Percentiles rank a stretch among this genome's conserved stretches.
Conservation (phyloP, 2,329 filamentous ascomycete genomes). For the Cladosporium oxysporum region DNA sequence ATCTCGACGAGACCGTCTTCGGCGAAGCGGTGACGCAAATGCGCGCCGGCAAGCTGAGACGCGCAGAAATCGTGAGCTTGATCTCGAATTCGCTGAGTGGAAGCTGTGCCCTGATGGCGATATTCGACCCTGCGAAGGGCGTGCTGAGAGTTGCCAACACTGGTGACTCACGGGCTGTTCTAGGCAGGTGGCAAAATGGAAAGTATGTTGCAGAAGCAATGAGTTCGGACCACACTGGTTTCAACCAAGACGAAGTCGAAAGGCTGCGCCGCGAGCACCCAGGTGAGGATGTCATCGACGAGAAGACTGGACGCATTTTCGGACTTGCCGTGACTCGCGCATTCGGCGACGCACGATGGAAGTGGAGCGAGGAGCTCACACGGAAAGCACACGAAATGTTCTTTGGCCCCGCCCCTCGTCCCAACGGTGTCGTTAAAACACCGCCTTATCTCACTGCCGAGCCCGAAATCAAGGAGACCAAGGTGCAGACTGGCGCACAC, state of each 20-base stretch:
- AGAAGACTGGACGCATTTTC: constrained; percentile 59
- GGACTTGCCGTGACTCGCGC: constrained; percentile 64
- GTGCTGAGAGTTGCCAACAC: constrained; percentile 65
- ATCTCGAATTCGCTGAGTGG: constrained; percentile 12
- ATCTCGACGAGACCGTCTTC: constrained; percentile 42
- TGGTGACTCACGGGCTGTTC: constrained; percentile 67
- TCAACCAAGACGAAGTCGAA: constrained; percentile 59
- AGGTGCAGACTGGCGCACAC: constrained; percentile 45
- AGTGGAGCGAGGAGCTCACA: constrained; percentile 59
- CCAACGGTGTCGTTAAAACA: constrained; percentile 47
- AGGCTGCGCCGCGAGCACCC: constrained; percentile 62
- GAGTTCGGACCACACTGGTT: constrained; percentile 67
- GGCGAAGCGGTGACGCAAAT: constrained; percentile 16
- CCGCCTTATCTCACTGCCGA: constrained; percentile 70
- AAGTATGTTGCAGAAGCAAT: constrained; percentile 57
- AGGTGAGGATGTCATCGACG: constrained; percentile 59
- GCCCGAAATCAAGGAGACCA: constrained; percentile 62
- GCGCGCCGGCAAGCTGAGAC: constrained; percentile 9
- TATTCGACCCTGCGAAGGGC: constrained; percentile 58
- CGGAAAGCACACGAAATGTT: constrained; percentile 49
- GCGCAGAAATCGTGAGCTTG: constrained; percentile 18
- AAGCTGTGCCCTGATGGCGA: constrained; percentile 61
- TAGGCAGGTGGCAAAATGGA: constrained; percentile 54
- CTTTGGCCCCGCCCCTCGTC: constrained; percentile 51
- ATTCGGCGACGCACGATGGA: constrained; percentile 70